Percentiles rank a stretch among this genome's conserved stretches.
Evolutionary conservation across 805 yeast genomes (phyloP).

Genomic region (Candida ortonii): DNA sequence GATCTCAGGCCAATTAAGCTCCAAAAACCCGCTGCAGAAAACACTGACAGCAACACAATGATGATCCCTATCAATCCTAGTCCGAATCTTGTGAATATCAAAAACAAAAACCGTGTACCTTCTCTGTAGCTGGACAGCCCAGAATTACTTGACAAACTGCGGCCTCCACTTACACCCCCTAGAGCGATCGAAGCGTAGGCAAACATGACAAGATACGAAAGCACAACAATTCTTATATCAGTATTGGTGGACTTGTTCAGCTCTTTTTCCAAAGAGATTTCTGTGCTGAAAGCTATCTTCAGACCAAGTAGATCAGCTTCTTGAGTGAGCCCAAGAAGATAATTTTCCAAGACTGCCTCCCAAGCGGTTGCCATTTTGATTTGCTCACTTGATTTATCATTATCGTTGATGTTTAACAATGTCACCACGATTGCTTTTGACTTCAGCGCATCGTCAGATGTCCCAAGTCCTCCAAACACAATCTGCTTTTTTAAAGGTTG

Average conservation of each 20-base stretch:
- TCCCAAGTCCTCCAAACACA: conserved; percentile 58
- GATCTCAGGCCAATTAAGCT: conserved; percentile 76
- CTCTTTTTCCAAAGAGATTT: conserved; percentile 80
- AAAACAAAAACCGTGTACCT: conserved; percentile 14
- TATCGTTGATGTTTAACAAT: conserved; percentile 57
- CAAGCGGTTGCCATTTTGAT: conserved; percentile 48
- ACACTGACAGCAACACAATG: conserved; percentile 77
- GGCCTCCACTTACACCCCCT: conserved; percentile 48
- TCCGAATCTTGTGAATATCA: conserved; percentile 59
- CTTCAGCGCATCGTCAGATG: conserved; percentile 45
- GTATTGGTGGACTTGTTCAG: conserved; percentile 77
- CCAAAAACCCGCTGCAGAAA: conserved; percentile 79
- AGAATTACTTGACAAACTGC: conserved; percentile 3
- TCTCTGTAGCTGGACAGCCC: conserved; percentile 8
- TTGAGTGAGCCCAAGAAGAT: conserved; percentile 41
- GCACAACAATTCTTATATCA: conserved; percentile 63
- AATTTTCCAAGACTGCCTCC: conserved; percentile 67
- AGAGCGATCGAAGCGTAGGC: conserved; percentile 81
- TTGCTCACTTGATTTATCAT: conserved; percentile 40
- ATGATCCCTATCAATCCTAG: conserved; percentile 82
- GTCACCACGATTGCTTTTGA: conserved; percentile 79
- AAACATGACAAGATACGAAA: conserved; percentile 85
- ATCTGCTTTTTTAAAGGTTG: conserved; percentile 79
- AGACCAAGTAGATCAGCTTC: conserved; percentile 55
- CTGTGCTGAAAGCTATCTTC: conserved; percentile 73